These are phyloP conservation scores for Adenanthera pavonina DNA, from an alignment of 306 rosid genomes.

Conservation along the genomic window DNA sequence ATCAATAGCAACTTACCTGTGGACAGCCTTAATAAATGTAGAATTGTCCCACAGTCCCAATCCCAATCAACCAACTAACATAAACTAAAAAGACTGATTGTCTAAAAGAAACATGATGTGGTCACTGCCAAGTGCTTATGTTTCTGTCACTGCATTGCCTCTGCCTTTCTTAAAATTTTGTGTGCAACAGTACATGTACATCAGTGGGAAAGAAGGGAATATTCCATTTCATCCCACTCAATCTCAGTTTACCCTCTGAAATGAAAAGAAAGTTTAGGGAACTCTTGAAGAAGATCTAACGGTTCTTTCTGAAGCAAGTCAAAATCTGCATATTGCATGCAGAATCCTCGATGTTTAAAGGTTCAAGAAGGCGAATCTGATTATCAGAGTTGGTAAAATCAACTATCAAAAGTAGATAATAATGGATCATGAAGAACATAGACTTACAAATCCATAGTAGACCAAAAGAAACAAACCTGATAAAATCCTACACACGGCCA, in stretches of 20 bases:
- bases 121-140: neutral
- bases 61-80: conserved; percentile 12
- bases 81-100: conserved; percentile 8
- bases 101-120: neutral
- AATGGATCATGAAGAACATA: conserved; percentile 22
- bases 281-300: neutral
- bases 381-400: conserved; percentile 24
- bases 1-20: neutral
- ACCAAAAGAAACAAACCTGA: conserved; percentile 16
- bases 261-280: conserved; percentile 18
- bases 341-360: conserved; percentile 21
- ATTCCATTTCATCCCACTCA: conserved; percentile 12
- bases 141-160: conserved; percentile 10
- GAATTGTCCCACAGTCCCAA: neutral
- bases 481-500: neutral
- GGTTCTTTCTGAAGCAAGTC: conserved; percentile 12
- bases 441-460: neutral
- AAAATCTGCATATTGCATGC: conserved; percentile 13
- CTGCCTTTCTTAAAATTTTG: conserved; percentile 14
- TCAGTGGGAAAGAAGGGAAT: neutral
- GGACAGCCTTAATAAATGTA: conserved; percentile 9
- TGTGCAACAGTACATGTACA: conserved; percentile 1
- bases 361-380: conserved; percentile 16
- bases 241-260: neutral
- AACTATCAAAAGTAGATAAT: neutral